Evolutionary conservation across 2,329 filamentous ascomycete genomes (phyloP).

Genomic region (Daldinia sp.): DNA sequence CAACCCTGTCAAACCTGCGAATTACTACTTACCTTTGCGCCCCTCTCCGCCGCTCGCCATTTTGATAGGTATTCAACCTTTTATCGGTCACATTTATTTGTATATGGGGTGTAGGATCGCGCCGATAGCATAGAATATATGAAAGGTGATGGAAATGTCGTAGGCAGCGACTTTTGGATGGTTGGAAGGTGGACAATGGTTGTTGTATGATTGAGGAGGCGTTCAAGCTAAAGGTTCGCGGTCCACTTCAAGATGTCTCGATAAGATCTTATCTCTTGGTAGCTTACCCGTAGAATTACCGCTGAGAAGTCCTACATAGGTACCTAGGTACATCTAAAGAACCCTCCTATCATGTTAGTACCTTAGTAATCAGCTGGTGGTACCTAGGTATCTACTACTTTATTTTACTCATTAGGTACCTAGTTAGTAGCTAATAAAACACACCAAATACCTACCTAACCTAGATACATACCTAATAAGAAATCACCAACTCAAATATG

Average conservation of each 20-base stretch:
- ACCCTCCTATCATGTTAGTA: too few relatives aligned
- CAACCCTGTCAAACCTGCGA: neutral
- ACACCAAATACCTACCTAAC: neutral
- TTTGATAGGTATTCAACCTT: conserved; percentile 7
- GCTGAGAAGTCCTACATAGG: neutral
- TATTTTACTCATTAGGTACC: too few relatives aligned
- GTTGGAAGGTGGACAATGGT: conserved; percentile 1
- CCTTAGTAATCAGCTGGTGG: too few relatives aligned
- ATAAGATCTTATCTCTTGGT: conserved; percentile 19
- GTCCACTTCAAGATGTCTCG: neutral
- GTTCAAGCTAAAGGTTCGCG: conserved; percentile 1
- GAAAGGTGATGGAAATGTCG: conserved; percentile 10
- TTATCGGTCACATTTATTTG: conserved; percentile 23
- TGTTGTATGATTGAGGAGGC: conserved; percentile 20
- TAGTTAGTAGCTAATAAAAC: too few relatives aligned
- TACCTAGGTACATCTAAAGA: neutral
- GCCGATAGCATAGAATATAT: neutral
- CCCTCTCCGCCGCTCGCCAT: conserved; percentile 43
- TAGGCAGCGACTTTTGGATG: conserved; percentile 17
- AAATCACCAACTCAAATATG: neutral
- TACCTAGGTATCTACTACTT: too few relatives aligned
- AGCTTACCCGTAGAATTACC: conserved; percentile 22
- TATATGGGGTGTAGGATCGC: neutral
- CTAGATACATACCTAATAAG: too few relatives aligned
- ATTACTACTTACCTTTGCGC: conserved; percentile 40